Evolutionary conservation across 1,139 yeast genomes (phyloP), one percentile per base, ranked within the genome.

Genomic region (Blastobotrys proliferans): DNA sequence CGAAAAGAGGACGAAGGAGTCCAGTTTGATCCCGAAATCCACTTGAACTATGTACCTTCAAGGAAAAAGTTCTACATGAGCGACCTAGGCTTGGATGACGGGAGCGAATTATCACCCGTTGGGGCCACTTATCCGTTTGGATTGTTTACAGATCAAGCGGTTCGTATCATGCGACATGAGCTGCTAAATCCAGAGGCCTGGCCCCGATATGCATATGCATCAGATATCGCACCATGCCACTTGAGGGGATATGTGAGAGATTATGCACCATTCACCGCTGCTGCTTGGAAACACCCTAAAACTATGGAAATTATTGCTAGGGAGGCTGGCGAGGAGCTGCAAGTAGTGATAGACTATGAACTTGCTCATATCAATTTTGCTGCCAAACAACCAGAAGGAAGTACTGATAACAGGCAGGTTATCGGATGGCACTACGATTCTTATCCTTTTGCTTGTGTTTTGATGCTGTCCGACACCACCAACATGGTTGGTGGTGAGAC

Each of bases 401-500:
- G 8, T 11, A 11, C 6, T 27, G 39, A 35, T 24, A 8, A 6
- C 25, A 27, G 18, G 6, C 39, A 31, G 2, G 39, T 35, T 11
- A 24, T 35, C 19, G 28, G 30, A 3, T 35, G 39, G 39, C 39
- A 35, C 20, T 35, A 26, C 19, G 39, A 35, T 35, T 19, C 28
- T 11, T 35, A 35, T n/a, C 39, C 39, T 16, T 35, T 35, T 26
- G 39, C 27, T 10, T 35, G 39, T 19, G 39, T 35, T 4, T 11
- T 22, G 17, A 35, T 35, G 39, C 14, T 35, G 17, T 21, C 30
- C n/a, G 39, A 35, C 19, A 35, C 39, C 4, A 35, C 39, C 13
- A 32, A 32, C 9, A 35, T 35, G 39, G 32, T 35, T 10, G 39
- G 39, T 16, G 39, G 39, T 4, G 39, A 35, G 24, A 35, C 39